A percentile compares a stretch with the other conserved stretches of the same genome.
Conservation (phyloP, 768 basidiomycete genomes). For the Suillus plorans region DNA sequence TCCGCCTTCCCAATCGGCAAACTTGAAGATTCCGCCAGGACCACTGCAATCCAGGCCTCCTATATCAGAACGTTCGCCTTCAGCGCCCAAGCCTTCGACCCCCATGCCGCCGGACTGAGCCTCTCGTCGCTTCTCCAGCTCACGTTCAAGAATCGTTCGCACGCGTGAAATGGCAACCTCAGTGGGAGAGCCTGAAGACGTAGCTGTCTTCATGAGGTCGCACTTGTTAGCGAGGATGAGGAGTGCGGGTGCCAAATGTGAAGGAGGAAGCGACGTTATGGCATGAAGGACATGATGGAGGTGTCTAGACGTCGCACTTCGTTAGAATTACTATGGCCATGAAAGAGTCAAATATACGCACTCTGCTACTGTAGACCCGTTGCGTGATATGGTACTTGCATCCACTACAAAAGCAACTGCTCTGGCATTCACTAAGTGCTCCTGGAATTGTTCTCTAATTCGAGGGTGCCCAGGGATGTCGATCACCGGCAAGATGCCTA, state of each 20-base stretch:
- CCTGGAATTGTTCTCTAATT: conserved; percentile 69
- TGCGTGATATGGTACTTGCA: conserved; percentile 74
- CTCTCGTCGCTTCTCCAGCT: conserved; percentile 73
- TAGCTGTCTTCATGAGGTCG: conserved; percentile 59
- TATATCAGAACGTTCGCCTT: conserved; percentile 62
- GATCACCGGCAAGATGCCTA: conserved; percentile 52
- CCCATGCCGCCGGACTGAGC: conserved; percentile 66
- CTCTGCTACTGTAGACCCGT: conserved; percentile 77
- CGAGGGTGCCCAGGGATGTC: conserved; percentile 89
- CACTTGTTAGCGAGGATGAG: conserved; percentile 75
- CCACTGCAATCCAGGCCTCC: conserved; percentile 74
- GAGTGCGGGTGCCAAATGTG: conserved; percentile 57
- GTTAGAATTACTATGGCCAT: conserved; percentile 1
- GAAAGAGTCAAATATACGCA: conserved; percentile 38
- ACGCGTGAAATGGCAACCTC: conserved; percentile 70
- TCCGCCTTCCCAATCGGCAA: conserved; percentile 83
- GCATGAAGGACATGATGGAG: conserved; percentile 71
- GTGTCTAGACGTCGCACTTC: conserved; percentile 46
- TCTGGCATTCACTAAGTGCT: conserved; percentile 61
- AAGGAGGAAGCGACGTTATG: conserved; percentile 71
- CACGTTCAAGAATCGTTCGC: conserved; percentile 76
- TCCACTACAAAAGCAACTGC: conserved; percentile 80
- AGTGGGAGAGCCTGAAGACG: conserved; percentile 32
- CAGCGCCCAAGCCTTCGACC: conserved; percentile 72
- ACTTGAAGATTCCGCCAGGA: conserved; percentile 59